Evolutionary conservation across 208 protist species (phyloP).

Genomic region (Acanthamoeba lenticulata): DNA sequence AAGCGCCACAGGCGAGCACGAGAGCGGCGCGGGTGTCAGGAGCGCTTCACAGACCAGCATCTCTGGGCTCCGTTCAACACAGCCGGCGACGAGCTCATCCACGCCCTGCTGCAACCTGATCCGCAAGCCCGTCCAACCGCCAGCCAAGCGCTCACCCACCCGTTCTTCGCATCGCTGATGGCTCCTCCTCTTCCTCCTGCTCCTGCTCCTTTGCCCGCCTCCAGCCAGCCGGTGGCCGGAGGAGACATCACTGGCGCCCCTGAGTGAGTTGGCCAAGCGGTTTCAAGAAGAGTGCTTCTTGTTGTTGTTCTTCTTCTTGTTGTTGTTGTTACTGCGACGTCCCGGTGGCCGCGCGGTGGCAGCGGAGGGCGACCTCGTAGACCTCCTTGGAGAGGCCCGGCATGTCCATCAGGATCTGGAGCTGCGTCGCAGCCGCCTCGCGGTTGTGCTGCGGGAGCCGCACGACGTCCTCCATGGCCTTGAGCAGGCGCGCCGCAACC

Average conservation of each 20-base stretch:
- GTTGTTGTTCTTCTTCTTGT: too few species aligned
- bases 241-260: too few species aligned
- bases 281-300: background rate
- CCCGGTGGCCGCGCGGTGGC: background rate
- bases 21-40: background rate
- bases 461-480: constrained; percentile 11
- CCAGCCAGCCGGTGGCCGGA: too few species aligned
- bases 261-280: background rate
- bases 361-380: constrained; percentile 36
- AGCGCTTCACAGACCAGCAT: background rate
- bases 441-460: background rate
- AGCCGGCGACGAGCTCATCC: background rate
- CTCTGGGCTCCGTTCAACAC: background rate
- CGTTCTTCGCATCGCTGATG: background rate
- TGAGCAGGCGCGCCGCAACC: background rate
- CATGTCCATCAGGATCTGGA: background rate
- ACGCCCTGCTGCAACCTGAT: background rate
- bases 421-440: background rate
- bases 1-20: background rate
- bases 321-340: too few species aligned
- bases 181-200: too few species aligned
- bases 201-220: too few species aligned
- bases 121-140: background rate
- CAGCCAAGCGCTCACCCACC: background rate
- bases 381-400: constrained; percentile 8